Evolutionary conservation across 805 yeast genomes (phyloP), one percentile per base, ranked within the genome.

Genomic region (Candida palmyrensis): DNA sequence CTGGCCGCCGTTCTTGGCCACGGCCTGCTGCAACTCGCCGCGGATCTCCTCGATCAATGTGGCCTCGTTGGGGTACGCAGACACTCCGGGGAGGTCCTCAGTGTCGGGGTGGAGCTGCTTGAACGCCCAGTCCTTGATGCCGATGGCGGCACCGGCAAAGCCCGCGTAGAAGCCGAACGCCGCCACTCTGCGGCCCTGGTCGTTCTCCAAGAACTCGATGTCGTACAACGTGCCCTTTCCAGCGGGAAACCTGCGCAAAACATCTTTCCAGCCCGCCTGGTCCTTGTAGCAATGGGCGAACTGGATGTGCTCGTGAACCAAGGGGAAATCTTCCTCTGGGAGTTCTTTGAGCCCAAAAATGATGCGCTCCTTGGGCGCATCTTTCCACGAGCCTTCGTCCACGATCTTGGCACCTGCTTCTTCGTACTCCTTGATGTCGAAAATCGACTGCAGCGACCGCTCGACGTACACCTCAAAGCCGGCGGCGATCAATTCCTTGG

Each of bases 91-190:
- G 47, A 92, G 69, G 43, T 86, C 78, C 9, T 14, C 34, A 35
- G 66, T 52, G 50, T 79, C 86, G 6, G 72, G 39, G 57, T 84
- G 81, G 24, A 78, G 62, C 59, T 85, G 90, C 62, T 90, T 90
- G 66, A 83, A 82, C 32, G 95, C 83, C 96, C 97, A 92, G 61
- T 88, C 95, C 58, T 77, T 77, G 32, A 90, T 71, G 51, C 98
- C 98, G 36, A 92, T 65, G 21, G 98, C 99, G 22, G 99, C 98
- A 52, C 99, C 99, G 5, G 97, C 98, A 58, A 92, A 92, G n/a
- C 99, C 99, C 28, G 99, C 98, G 59, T 90, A 90, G 71, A 77
- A 92, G n/a, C 99, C 99, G 57, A 92, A 92, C 6, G 98, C 98
- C 28, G 99, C 99, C 18, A 92, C 99, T 66, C 99, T 84, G 71